Evolutionary conservation across 2,329 filamentous ascomycete species (phyloP), one percentile per base, ranked within the genome.

Genomic region (Fusarium redolens): DNA sequence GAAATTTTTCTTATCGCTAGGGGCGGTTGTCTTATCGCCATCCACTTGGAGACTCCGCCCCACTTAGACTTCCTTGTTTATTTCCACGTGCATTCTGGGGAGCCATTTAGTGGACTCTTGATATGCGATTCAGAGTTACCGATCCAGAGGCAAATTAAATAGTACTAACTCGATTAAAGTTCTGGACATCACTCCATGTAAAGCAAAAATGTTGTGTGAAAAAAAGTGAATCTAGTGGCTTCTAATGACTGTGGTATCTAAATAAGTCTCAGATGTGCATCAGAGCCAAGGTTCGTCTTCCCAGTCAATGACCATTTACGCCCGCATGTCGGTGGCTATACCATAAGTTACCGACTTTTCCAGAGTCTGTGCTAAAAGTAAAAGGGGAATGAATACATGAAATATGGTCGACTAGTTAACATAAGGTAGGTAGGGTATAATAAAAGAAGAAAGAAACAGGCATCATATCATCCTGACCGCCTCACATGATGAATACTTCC

Each of bases 11-110:
- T 74, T 72, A 73, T 73, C 71, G 55, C 33, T 45, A 48, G 52
- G 33, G 37, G 55, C 64, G 73, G 38, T 28, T 68, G 37, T 40
- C 58, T 69, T 69, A 69, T 69, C 66, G 35, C 33, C 57, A 54
- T 45, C 33, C 45, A 61, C 40, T 71, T 74, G 66, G 71, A 54
- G 61, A 57, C 65, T 72, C 68, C 70, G 56, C 59, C 59, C 64
- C 55, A 45, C 60, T 59, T n/a, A 45, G 58, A 44, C 37, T 44
- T 69, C 65, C 71, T 33, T 45, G 58, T 51, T 37, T 61, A 57
- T 74, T 74, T 69, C 67, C 75, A 77, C 75, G 75, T 77, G 75
- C 73, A 69, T 75, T 64, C 61, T 52, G 40, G 41, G 52, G 48
- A 60, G 25, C 51, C 47, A 28, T 30, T 72, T 50, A 73, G 63